A percentile compares a stretch with the other conserved stretches of the same genome.
Conservation (phyloP, 495 filamentous ascomycete species). For the Penicillium silybi region DNA sequence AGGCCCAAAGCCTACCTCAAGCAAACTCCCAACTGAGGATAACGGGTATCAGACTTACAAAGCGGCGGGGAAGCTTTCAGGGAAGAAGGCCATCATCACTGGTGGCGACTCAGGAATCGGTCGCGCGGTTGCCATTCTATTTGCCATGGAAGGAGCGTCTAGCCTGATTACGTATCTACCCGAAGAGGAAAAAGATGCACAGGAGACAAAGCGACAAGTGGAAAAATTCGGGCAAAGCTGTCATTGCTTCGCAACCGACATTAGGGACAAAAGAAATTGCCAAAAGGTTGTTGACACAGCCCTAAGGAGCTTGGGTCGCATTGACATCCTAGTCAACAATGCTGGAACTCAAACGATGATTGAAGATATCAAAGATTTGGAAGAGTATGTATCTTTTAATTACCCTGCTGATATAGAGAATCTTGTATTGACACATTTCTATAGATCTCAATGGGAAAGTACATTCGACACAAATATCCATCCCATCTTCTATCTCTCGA, state of each 20-base stretch:
- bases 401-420: too few species aligned
- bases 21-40: slow-evolving; percentile 65
- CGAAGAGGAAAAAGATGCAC: slow-evolving; percentile 72
- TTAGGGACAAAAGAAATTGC: slow-evolving; percentile 63
- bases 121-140: slow-evolving; percentile 71
- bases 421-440: too few species aligned
- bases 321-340: slow-evolving; percentile 82
- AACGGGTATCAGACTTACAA: slow-evolving; percentile 72
- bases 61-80: slow-evolving; percentile 71
- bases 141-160: slow-evolving; percentile 79
- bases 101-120: slow-evolving; percentile 83
- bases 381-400: slow-evolving; percentile 57
- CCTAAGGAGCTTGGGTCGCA: slow-evolving; percentile 56
- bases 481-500: slow-evolving; percentile 68
- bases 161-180: slow-evolving; percentile 71
- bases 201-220: slow-evolving; percentile 66
- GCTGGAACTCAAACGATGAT: slow-evolving; percentile 73
- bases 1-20: slow-evolving; percentile 56
- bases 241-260: slow-evolving; percentile 55
- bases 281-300: slow-evolving; percentile 65
- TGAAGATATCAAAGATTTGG: slow-evolving; percentile 65
- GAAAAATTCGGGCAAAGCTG: slow-evolving; percentile 62
- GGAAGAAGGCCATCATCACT: slow-evolving; percentile 75
- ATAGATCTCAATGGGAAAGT: slow-evolving; percentile 67
- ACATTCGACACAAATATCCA: slow-evolving; percentile 76